These are phyloP conservation scores for Colletotrichum cuscutae DNA, from an alignment of 2,329 filamentous ascomycete genomes.

Conservation along the genomic window DNA sequence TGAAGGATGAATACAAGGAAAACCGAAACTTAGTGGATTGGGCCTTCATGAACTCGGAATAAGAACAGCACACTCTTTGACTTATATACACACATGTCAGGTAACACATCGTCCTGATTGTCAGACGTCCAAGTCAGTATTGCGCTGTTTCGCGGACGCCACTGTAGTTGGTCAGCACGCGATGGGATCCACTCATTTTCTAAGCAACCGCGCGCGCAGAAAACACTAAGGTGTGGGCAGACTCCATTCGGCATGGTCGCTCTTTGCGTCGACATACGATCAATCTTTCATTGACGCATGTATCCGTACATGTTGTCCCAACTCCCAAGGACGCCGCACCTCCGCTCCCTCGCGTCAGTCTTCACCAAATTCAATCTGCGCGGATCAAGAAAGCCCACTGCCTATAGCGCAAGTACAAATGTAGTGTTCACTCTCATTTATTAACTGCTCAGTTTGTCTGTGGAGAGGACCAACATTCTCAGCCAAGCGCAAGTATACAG, in stretches of 20 bases:
- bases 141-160: not conserved
- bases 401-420: no score
- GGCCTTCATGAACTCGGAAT: no score
- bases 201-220: constrained; percentile 31
- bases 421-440: not conserved
- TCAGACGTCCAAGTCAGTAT: not conserved
- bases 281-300: no score
- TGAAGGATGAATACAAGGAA: not conserved
- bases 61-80: not conserved
- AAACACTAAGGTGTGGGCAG: not conserved
- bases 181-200: constrained; percentile 1
- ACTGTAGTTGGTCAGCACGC: not conserved
- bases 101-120: not conserved
- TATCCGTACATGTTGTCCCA: no score
- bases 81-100: not conserved
- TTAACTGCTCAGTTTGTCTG: not conserved
- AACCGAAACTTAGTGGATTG: not conserved
- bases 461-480: not conserved
- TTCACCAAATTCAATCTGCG: no score
- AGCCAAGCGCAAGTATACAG: not conserved
- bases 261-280: not conserved
- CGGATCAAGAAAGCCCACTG: no score
- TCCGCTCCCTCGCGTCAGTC: no score
- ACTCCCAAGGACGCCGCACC: no score
- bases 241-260: not conserved